phyloP scores from a whole-genome alignment of 176 grass and related monocot genomes.

The Cocos nucifera region DNA sequence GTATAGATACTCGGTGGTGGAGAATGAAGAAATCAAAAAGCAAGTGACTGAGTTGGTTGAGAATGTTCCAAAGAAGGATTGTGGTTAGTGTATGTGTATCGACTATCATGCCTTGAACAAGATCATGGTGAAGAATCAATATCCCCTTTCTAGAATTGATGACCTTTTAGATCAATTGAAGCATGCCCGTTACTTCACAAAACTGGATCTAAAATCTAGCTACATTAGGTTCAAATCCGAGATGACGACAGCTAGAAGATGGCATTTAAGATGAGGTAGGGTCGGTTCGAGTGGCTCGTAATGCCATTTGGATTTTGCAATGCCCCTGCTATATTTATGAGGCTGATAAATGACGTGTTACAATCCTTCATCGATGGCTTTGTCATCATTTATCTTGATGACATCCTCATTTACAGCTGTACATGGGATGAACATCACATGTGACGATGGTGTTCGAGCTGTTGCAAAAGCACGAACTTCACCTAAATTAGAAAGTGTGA shows the following conservation, averaged over 20 bases:
- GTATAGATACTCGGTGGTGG: neutral
- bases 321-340: slow-evolving; percentile 10
- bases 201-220: slow-evolving; percentile 12
- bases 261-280: slow-evolving; percentile 7
- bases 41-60: too few species aligned
- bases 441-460: neutral
- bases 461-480: neutral
- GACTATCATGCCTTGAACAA: too few species aligned
- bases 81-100: too few species aligned
- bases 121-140: too few species aligned
- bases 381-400: neutral
- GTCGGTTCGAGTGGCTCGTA: slow-evolving; percentile 13
- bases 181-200: slow-evolving; percentile 4
- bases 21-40: neutral
- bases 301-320: slow-evolving; percentile 21
- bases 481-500: neutral
- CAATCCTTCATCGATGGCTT: neutral
- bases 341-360: slow-evolving; percentile 11
- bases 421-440: slow-evolving; percentile 3
- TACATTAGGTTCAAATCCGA: slow-evolving; percentile 14
- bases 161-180: too few species aligned
- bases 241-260: slow-evolving; percentile 13
- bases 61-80: too few species aligned
- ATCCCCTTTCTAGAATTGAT: too few species aligned
- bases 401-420: slow-evolving; percentile 2